Evolutionary conservation across 2,329 filamentous ascomycete species (phyloP).

Genomic region (Diaporthe vaccinii): DNA sequence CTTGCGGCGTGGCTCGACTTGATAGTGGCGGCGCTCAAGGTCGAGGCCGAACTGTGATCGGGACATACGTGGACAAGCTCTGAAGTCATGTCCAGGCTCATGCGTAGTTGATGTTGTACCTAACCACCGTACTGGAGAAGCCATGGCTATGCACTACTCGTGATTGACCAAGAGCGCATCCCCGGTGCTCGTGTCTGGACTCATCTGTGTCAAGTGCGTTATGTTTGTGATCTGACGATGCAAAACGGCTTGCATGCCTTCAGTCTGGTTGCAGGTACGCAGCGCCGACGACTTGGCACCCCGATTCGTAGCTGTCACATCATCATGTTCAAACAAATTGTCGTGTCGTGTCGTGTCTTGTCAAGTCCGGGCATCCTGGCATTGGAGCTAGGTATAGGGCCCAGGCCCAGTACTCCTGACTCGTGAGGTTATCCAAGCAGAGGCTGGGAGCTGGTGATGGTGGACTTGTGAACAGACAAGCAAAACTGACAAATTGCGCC

Average conservation of each 20-base stretch:
- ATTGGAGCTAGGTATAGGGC: neutral
- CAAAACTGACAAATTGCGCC: slow-evolving; percentile 16
- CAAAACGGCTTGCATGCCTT: neutral
- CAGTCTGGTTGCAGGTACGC: neutral
- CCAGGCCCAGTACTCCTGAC: neutral
- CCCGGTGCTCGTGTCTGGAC: neutral
- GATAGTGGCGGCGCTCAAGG: slow-evolving; percentile 60
- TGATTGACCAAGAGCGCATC: neutral
- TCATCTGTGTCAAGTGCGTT: neutral
- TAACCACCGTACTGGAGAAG: neutral
- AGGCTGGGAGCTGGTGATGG: neutral
- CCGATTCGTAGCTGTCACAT: slow-evolving; percentile 14
- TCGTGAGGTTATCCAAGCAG: neutral
- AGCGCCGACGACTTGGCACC: neutral
- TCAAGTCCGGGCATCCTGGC: slow-evolving; percentile 3
- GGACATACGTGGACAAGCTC: neutral
- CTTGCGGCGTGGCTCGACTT: slow-evolving; percentile 77
- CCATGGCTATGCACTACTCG: neutral
- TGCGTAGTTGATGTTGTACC: neutral
- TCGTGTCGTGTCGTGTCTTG: slow-evolving; percentile 5
- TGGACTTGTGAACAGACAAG: neutral
- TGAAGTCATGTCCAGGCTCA: neutral
- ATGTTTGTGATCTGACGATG: slow-evolving; percentile 11
- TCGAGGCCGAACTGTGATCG: slow-evolving; percentile 50
- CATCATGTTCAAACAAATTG: neutral